Evolutionary conservation across 805 yeast species (phyloP).

Genomic region (Suhomyces prunicola): DNA sequence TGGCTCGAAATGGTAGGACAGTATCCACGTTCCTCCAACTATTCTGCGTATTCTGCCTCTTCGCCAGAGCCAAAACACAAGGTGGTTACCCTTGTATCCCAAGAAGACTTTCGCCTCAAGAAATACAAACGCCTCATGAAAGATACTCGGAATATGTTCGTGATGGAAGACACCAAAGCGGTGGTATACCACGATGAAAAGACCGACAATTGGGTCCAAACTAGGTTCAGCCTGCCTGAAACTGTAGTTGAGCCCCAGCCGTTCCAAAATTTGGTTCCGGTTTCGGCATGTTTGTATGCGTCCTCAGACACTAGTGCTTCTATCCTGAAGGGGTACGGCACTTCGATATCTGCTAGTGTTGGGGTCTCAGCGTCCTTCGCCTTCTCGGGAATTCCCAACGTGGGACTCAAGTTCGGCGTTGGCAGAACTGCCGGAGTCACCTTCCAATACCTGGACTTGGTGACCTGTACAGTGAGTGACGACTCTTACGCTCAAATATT

Average conservation of each 20-base stretch:
- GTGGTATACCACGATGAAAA: conserved; percentile 1
- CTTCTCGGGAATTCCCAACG: neutral
- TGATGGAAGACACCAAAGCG: neutral
- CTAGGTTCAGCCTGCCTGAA: neutral
- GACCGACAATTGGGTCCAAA: neutral
- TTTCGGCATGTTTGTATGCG: conserved; percentile 7
- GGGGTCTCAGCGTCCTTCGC: neutral
- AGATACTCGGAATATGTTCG: neutral
- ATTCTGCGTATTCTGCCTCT: neutral
- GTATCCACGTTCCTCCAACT: neutral
- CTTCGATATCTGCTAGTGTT: neutral
- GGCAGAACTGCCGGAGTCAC: neutral
- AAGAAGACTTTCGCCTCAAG: neutral
- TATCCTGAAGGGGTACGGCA: neutral
- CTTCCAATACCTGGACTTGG: conserved; percentile 1
- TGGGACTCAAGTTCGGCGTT: neutral
- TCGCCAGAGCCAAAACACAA: neutral
- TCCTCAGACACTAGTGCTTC: neutral
- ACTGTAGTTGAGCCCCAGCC: neutral
- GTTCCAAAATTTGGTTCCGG: conserved; percentile 4
- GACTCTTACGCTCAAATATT: conserved; percentile 7
- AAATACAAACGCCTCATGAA: neutral
- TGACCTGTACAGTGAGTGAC: conserved; percentile 1
- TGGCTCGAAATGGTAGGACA: neutral
- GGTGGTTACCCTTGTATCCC: neutral